phyloP scores from a whole-genome alignment of 1,284 basidiomycete genomes.

The Kalmanozyma brasiliensis region DNA sequence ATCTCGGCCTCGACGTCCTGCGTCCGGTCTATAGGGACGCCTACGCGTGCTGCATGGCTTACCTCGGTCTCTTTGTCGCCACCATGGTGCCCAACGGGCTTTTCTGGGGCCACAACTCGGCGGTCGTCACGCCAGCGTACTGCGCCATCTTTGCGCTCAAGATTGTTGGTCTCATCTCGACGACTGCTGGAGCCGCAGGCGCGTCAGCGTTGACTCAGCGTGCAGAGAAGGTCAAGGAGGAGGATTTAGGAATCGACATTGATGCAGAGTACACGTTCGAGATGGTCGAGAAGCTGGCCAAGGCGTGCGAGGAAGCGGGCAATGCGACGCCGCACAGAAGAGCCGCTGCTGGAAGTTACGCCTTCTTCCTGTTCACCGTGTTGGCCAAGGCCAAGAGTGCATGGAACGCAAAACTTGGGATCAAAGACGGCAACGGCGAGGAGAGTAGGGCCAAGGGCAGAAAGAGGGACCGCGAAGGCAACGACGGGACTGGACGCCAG shows the following conservation, averaged over 20 bases:
- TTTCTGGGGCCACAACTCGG: slow-evolving; percentile 48
- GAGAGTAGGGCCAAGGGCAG: slow-evolving; percentile 6
- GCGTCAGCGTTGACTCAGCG: slow-evolving; percentile 7
- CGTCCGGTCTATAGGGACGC: slow-evolving; percentile 53
- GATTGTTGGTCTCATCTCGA: slow-evolving; percentile 39
- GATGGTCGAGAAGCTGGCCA: slow-evolving; percentile 45
- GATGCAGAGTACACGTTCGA: slow-evolving; percentile 51
- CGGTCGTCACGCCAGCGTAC: slow-evolving; percentile 53
- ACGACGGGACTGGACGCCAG: slow-evolving; percentile 6
- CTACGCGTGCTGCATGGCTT: slow-evolving; percentile 49
- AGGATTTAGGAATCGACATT: slow-evolving; percentile 31
- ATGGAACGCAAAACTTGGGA: slow-evolving; percentile 29
- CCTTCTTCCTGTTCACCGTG: slow-evolving; percentile 45
- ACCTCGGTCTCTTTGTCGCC: slow-evolving; percentile 53
- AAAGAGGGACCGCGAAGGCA: slow-evolving; percentile 11
- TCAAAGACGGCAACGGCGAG: slow-evolving; percentile 3
- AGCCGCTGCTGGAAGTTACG: slow-evolving; percentile 49
- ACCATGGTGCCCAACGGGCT: slow-evolving; percentile 46
- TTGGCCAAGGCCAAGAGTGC: slow-evolving; percentile 34
- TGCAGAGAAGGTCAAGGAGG: slow-evolving; percentile 9
- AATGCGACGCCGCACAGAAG: slow-evolving; percentile 44
- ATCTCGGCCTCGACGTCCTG: slow-evolving; percentile 28
- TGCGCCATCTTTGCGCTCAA: slow-evolving; percentile 54
- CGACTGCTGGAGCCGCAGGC: slow-evolving; percentile 13
- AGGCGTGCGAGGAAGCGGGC: slow-evolving; percentile 47